A percentile compares a stretch with the other conserved stretches of the same genome.
Evolutionary conservation across 2,329 filamentous ascomycete species (phyloP).

Genomic region (Colletotrichum spaethianum): DNA sequence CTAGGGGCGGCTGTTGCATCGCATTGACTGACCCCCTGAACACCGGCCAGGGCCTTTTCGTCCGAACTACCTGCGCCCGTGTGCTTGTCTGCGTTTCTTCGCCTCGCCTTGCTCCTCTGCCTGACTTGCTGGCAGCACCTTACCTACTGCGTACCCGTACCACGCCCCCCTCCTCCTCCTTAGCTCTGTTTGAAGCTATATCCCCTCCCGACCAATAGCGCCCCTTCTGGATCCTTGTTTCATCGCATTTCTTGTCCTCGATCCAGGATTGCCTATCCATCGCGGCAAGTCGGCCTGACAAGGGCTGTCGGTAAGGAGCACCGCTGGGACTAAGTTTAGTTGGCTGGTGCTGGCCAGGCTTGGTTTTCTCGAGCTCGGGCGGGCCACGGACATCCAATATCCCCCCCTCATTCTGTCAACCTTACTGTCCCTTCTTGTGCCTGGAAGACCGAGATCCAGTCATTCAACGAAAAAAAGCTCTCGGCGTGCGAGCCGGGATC

Average conservation of each 20-base stretch:
- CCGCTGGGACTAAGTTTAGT: slow-evolving; percentile 17
- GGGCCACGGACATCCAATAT: slow-evolving; percentile 40
- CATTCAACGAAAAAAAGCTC: slow-evolving; percentile 1
- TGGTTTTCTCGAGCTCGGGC: slow-evolving; percentile 37
- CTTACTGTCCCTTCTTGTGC: slow-evolving; percentile 1
- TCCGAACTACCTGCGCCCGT: slow-evolving; percentile 39
- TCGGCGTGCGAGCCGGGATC: slow-evolving; percentile 24
- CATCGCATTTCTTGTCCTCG: slow-evolving; percentile 37
- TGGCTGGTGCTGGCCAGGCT: slow-evolving; percentile 28
- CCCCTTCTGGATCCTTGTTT: slow-evolving; percentile 37
- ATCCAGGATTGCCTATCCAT: slow-evolving; percentile 24
- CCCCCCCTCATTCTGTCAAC: slow-evolving; percentile 6
- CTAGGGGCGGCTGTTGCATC: slow-evolving; percentile 39
- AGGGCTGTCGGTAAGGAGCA: slow-evolving; percentile 17
- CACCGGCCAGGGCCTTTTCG: slow-evolving; percentile 31
- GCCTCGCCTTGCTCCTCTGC: not conserved
- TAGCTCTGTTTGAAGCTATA: slow-evolving; percentile 41
- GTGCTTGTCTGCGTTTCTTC: slow-evolving; percentile 18
- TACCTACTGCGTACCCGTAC: slow-evolving; percentile 3
- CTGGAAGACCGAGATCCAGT: slow-evolving; percentile 35
- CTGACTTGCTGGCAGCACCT: slow-evolving; percentile 6
- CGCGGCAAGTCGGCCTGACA: slow-evolving; percentile 29
- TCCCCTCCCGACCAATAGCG: slow-evolving; percentile 39
- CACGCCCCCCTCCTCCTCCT: slow-evolving; percentile 22
- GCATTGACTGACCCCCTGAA: slow-evolving; percentile 37